A percentile compares a stretch with the other conserved stretches of the same genome.
Conservation (phyloP, 2,329 filamentous ascomycete species). For the Cladosporium velox region DNA sequence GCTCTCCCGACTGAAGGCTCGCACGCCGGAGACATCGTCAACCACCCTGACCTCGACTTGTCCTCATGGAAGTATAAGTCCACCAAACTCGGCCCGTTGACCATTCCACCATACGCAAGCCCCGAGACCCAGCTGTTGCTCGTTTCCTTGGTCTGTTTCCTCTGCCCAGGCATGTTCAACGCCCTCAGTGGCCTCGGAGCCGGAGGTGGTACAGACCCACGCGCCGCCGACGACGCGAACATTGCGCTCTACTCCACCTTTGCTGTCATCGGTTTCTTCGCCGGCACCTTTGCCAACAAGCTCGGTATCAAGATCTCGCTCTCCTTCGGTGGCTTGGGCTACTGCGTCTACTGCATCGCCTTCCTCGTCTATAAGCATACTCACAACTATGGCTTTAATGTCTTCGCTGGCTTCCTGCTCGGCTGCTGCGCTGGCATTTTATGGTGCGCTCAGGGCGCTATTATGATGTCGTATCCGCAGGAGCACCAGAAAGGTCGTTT, state of each 20-base stretch:
- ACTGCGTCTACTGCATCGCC: constrained; percentile 52
- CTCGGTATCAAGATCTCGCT: constrained; percentile 70
- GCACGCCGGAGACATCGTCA: background rate
- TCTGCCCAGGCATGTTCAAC: constrained; percentile 53
- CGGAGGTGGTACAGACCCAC: constrained; percentile 45
- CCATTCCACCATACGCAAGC: constrained; percentile 52
- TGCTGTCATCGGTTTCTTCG: constrained; percentile 64
- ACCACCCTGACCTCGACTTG: background rate
- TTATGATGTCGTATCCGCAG: constrained; percentile 86
- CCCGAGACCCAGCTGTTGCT: constrained; percentile 50
- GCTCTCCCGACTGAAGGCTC: background rate
- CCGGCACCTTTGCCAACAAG: constrained; percentile 72
- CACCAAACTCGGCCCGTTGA: background rate
- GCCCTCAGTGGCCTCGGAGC: constrained; percentile 54
- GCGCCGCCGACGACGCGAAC: constrained; percentile 48
- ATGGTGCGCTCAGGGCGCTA: constrained; percentile 79
- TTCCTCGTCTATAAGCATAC: constrained; percentile 72
- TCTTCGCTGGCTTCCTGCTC: constrained; percentile 73
- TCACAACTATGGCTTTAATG: constrained; percentile 67
- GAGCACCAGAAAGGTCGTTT: constrained; percentile 83
- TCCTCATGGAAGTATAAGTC: background rate
- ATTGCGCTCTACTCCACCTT: constrained; percentile 75
- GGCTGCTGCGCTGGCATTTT: constrained; percentile 77
- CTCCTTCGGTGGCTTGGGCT: constrained; percentile 61
- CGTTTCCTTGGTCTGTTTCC: background rate